Evolutionary conservation across 176 grass and related monocot genomes (phyloP).

Genomic region (Otatea glauca): DNA sequence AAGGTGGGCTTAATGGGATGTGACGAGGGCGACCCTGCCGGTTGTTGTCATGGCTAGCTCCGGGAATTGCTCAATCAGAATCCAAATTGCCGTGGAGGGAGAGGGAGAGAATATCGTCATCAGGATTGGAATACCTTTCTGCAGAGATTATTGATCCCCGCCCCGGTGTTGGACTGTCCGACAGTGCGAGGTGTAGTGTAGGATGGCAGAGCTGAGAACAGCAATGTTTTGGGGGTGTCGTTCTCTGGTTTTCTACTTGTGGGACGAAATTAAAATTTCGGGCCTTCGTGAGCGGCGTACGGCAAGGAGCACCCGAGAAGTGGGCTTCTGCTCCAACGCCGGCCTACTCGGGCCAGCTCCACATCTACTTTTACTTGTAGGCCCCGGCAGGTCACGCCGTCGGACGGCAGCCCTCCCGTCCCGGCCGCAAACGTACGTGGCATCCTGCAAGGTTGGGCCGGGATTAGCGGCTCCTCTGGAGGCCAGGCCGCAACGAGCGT

Average conservation of each 20-base stretch:
- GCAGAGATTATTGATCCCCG: slow-evolving; percentile 14
- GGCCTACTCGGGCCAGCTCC: too few relatives aligned
- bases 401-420: too few relatives aligned
- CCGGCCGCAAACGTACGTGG: too few relatives aligned
- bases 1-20: slow-evolving; percentile 3
- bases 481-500: too few relatives aligned
- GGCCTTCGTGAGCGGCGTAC: not conserved
- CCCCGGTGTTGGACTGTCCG: not conserved
- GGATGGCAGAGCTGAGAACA: not conserved
- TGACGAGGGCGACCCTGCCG: slow-evolving; percentile 20
- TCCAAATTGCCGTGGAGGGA: not conserved
- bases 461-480: too few relatives aligned
- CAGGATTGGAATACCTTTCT: slow-evolving; percentile 33
- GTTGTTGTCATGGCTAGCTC: not conserved
- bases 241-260: not conserved
- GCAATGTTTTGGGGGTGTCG: not conserved
- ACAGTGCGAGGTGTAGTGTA: not conserved
- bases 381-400: too few relatives aligned
- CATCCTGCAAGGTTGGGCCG: too few relatives aligned
- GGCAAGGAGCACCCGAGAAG: not conserved
- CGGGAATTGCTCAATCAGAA: not conserved
- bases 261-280: not conserved
- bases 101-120: not conserved
- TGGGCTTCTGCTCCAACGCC: too few relatives aligned
- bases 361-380: too few relatives aligned